A percentile compares a stretch with the other conserved stretches of the same genome.
Evolutionary conservation across 768 basidiomycete genomes (phyloP).

Genomic region (Russula earlei): DNA sequence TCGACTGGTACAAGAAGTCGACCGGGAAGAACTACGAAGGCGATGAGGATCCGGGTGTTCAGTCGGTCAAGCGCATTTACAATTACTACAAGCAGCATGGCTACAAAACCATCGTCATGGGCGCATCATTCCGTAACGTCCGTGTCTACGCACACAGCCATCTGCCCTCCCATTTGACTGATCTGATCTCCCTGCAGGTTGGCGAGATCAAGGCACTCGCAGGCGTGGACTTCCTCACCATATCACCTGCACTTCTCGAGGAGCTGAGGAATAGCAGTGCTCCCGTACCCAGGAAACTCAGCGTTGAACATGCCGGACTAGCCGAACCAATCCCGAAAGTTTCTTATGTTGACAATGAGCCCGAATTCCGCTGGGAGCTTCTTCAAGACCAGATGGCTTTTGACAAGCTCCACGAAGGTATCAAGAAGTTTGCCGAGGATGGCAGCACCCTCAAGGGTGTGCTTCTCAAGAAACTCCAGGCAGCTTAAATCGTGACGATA

Average conservation of each 20-base stretch:
- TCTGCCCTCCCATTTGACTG: neutral
- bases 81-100: slow-evolving; percentile 99
- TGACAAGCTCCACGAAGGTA: slow-evolving; percentile 97
- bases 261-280: slow-evolving; percentile 79
- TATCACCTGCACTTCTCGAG: slow-evolving; percentile 82
- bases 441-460: slow-evolving; percentile 79
- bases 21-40: slow-evolving; percentile 82
- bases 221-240: slow-evolving; percentile 97
- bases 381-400: slow-evolving; percentile 96
- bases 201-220: slow-evolving; percentile 94
- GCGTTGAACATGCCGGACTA: slow-evolving; percentile 48
- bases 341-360: slow-evolving; percentile 81
- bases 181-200: slow-evolving; percentile 32
- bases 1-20: slow-evolving; percentile 97
- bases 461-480: slow-evolving; percentile 60
- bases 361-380: slow-evolving; percentile 92
- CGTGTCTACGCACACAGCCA: slow-evolving; percentile 24
- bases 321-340: slow-evolving; percentile 68
- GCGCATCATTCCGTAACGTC: slow-evolving; percentile 98
- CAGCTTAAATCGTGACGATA: slow-evolving; percentile 22
- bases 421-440: slow-evolving; percentile 97
- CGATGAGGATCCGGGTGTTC: slow-evolving; percentile 91
- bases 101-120: slow-evolving; percentile 99
- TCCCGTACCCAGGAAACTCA: slow-evolving; percentile 78
- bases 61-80: slow-evolving; percentile 94